Evolutionary conservation across 2,329 filamentous ascomycete species (phyloP).

Genomic region (Alternaria sp.): DNA sequence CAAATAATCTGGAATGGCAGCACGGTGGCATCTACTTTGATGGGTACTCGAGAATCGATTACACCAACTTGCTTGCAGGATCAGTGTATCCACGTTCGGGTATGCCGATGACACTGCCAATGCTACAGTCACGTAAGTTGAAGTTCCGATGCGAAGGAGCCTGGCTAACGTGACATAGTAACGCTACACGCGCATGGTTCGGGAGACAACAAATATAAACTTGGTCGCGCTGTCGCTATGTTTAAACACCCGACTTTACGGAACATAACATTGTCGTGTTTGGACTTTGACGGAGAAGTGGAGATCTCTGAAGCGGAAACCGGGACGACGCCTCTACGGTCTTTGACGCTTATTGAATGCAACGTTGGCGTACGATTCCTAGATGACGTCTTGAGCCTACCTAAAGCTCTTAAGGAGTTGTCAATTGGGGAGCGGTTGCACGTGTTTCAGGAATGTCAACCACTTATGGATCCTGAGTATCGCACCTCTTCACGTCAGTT

Average conservation of each 20-base stretch:
- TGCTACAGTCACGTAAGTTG: slow-evolving; percentile 45
- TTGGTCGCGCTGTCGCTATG: slow-evolving; percentile 39
- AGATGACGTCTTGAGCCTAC: slow-evolving; percentile 40
- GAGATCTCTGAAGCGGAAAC: slow-evolving; percentile 27
- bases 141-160: background rate
- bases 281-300: slow-evolving; percentile 37
- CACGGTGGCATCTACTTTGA: slow-evolving; percentile 31
- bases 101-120: slow-evolving; percentile 29
- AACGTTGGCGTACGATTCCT: slow-evolving; percentile 46
- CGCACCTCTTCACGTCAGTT: slow-evolving; percentile 40
- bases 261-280: slow-evolving; percentile 45
- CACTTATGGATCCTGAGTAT: slow-evolving; percentile 23
- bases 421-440: slow-evolving; percentile 47
- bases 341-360: slow-evolving; percentile 49
- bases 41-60: slow-evolving; percentile 44
- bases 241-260: slow-evolving; percentile 48
- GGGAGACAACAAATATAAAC: slow-evolving; percentile 37
- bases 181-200: slow-evolving; percentile 46
- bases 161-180: slow-evolving; percentile 33
- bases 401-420: slow-evolving; percentile 44
- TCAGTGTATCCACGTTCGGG: slow-evolving; percentile 33
- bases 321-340: slow-evolving; percentile 42
- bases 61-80: slow-evolving; percentile 40
- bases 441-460: slow-evolving; percentile 37
- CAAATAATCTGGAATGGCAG: slow-evolving; percentile 48